These are phyloP conservation scores for Scutellaria galericulata DNA, from an alignment of 257 asterid genomes.

Conservation along the genomic window DNA sequence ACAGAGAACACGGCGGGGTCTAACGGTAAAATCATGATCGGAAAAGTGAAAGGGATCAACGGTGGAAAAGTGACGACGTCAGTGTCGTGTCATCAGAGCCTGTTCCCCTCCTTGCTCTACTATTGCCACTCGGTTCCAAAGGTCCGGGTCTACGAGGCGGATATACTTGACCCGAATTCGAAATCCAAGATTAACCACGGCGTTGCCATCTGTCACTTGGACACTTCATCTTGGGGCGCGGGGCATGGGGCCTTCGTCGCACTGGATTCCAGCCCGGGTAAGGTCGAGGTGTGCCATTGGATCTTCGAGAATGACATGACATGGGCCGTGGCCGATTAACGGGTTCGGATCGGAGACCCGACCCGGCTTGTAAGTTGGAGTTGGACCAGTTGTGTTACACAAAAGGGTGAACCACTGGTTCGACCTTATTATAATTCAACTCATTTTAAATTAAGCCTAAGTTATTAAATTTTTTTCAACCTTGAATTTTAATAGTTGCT, in stretches of 20 bases:
- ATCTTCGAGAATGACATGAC: constrained; percentile 87
- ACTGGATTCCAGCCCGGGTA: constrained; percentile 81
- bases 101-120: constrained; percentile 76
- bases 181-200: constrained; percentile 68
- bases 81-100: constrained; percentile 88
- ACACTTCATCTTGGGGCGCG: constrained; percentile 79
- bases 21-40: constrained; percentile 52
- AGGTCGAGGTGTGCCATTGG: constrained; percentile 94
- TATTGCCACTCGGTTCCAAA: constrained; percentile 94
- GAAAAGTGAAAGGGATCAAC: constrained; percentile 66
- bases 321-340: constrained; percentile 68
- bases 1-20: constrained; percentile 63
- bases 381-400: constrained; percentile 57
- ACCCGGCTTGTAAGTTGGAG: constrained; percentile 19
- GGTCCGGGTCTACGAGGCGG: constrained; percentile 92
- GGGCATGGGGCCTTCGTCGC: constrained; percentile 83
- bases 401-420: constrained; percentile 59
- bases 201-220: constrained; percentile 86
- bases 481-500: constrained; percentile 35
- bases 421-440: constrained; percentile 47
- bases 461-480: constrained; percentile 24
- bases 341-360: not conserved
- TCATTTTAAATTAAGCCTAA: constrained; percentile 37
- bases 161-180: constrained; percentile 65
- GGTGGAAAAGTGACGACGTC: constrained; percentile 77